Base-by-base conservation (phyloP, 306 rosid species). In the Sicyos baderoa region DNA sequence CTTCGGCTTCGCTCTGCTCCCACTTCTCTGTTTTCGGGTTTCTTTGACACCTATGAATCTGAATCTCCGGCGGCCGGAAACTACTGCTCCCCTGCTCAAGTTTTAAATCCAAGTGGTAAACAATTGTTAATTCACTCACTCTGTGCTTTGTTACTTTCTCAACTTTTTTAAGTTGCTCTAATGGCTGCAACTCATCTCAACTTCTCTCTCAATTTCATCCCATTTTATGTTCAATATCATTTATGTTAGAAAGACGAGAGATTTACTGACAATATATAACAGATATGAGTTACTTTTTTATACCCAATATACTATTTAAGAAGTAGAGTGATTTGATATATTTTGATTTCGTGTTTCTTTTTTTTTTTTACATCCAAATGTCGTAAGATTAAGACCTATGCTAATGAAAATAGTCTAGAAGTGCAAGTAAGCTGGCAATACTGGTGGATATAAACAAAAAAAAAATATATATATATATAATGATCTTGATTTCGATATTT, bases 1-100 rank as follows among this genome's bases (percentile, higher is more conserved):
- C 81, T 89, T 73, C 84, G 95, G 8, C 85, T 82, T 74, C 91
- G 95, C 55, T 87, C 96, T 27, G 86, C 90, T 19, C 90, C 95
- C 6, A 75, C 76, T 76, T 78, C 86, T 6, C 67, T 89, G 55
- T 44, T 86, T 15, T 16, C 79, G 2, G 80, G 79, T 71, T 77
- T 76, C 76, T 60, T 29, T 66, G 83, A 81, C 25, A 66, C 58
- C 50, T 70, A 79, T 22, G 90, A 88, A 11, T 67, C 87, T 3
- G 85, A 82, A 64, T 61, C 84, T 57, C 53, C 66, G 19, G 72
- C 8, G 17, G 25, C 47, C 18, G 35, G 69, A 74, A 84, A 73
- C 11, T 86, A 69, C 75, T 66, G 13, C n/a, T 15, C 74, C 63
- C 84, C 83, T 82, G 61, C 87, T 65, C 83, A 80, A 70, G n/a